phyloP scores from a whole-genome alignment of 2,329 filamentous ascomycete genomes.

The Phialemoniopsis sp. region DNA sequence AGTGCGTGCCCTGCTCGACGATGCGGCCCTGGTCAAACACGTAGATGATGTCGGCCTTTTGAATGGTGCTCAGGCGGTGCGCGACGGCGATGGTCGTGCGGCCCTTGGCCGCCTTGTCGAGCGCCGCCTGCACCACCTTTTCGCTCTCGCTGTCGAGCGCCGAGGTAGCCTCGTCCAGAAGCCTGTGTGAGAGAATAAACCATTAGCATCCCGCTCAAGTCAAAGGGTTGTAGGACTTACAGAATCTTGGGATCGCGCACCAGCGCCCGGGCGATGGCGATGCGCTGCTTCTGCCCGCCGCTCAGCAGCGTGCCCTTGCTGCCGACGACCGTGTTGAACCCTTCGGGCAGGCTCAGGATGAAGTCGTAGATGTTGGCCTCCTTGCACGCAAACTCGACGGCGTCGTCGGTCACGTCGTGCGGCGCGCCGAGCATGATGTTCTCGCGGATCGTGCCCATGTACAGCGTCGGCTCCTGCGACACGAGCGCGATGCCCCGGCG shows the following conservation, averaged over 20 bases:
- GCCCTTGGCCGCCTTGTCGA: slow-evolving; percentile 78
- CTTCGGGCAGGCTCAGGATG: slow-evolving; percentile 76
- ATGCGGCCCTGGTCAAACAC: slow-evolving; percentile 91
- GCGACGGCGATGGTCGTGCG: slow-evolving; percentile 93
- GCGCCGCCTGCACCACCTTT: slow-evolving; percentile 74
- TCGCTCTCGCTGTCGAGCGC: slow-evolving; percentile 75
- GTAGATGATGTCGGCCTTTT: slow-evolving; percentile 91
- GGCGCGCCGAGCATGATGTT: slow-evolving; percentile 81
- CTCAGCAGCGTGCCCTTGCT: slow-evolving; percentile 81
- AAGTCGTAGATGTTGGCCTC: slow-evolving; percentile 94
- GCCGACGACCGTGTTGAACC: slow-evolving; percentile 81
- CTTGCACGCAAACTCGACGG: slow-evolving; percentile 73
- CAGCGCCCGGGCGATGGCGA: slow-evolving; percentile 87
- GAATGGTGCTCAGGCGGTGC: slow-evolving; percentile 86
- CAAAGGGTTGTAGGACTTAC: no score
- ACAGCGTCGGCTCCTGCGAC: slow-evolving; percentile 88
- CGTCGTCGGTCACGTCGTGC: slow-evolving; percentile 60
- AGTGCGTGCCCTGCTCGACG: slow-evolving; percentile 79
- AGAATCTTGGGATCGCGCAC: slow-evolving; percentile 88
- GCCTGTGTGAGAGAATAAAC: slow-evolving; percentile 11
- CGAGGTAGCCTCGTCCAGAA: slow-evolving; percentile 78
- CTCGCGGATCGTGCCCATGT: slow-evolving; percentile 85
- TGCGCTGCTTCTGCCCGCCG: slow-evolving; percentile 91
- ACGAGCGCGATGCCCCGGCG: slow-evolving; percentile 81
- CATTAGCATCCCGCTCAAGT: no score